These are phyloP conservation scores for Juglanconis sp. DNA, from an alignment of 2,329 filamentous ascomycete species.

Conservation along the genomic window DNA sequence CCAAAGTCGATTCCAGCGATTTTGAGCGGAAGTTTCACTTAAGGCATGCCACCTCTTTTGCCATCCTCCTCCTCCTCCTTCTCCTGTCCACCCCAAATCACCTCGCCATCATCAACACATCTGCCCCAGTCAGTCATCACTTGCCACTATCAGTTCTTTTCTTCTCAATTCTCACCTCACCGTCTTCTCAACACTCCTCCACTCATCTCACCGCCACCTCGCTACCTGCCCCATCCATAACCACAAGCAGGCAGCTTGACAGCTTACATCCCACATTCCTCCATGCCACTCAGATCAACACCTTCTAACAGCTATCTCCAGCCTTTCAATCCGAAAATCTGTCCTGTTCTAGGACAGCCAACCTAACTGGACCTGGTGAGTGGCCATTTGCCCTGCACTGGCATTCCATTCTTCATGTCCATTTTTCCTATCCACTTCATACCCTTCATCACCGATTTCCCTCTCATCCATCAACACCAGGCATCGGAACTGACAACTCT, in stretches of 20 bases:
- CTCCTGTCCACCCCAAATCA: too few species aligned
- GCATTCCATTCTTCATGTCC: too few species aligned
- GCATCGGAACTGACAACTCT: neutral
- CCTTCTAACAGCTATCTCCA: neutral
- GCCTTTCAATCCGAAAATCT: neutral
- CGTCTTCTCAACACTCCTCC: neutral
- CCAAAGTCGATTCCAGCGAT: conserved; percentile 9
- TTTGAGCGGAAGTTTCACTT: conserved; percentile 14
- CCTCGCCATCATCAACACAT: neutral
- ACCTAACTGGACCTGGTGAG: too few species aligned
- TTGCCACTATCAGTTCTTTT: too few species aligned
- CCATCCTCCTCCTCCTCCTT: neutral
- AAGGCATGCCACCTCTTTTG: neutral
- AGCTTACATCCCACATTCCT: neutral
- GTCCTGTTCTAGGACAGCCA: too few species aligned
- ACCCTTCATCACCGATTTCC: too few species aligned
- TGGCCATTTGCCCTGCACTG: too few species aligned
- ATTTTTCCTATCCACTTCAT: too few species aligned
- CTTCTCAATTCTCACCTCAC: neutral
- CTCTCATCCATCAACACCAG: neutral
- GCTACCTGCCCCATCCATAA: neutral
- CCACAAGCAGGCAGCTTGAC: neutral
- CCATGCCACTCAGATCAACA: neutral
- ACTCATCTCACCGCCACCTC: too few species aligned
- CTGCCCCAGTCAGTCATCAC: too few species aligned